Base-by-base conservation (phyloP, 257 asterid species). In the Primulina tabacum region DNA sequence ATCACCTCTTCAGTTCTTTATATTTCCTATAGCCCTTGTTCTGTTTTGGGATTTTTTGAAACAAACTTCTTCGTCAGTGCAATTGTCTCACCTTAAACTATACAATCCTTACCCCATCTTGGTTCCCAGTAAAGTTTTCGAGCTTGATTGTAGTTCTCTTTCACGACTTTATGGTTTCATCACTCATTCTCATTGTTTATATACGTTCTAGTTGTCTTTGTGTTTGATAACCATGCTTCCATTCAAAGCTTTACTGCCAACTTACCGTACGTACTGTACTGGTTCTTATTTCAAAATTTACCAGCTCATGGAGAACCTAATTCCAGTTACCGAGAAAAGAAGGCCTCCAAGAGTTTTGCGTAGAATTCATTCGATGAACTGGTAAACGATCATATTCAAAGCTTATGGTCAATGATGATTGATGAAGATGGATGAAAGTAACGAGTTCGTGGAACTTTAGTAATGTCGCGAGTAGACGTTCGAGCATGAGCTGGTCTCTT, bases 281-380 rank as follows among this genome's bases (percentile, higher is more conserved):
- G 16, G 9, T 12, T 53, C 14, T 58, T n/a, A 2, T 34, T 18
- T 8, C 32, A 20, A 67, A 55, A 43, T 50, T 50, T 0, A 75
- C 80, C 90, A 88, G 97, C 90, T 88, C 2, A 85, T 87, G 94
- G 88, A 90, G 79, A 85, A 80, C 77, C 63, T 86, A 77, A 78
- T 88, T 50, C 97, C 97, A 24, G 88, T 85, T 0, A 76, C 60
- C 17, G 93, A 88, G 80, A 78, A 82, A 74, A 80, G 69, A 78
- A 83, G 81, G 65, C 90, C 91, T 33, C 90, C 82, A 0, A 83
- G 77, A 78, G 68, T 78, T 71, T 72, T 88, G 75, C 79, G 89
- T 57, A 85, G 90, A 65, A 77, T 76, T 53, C 75, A 43, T 5
- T 88, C 95, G 16, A 73, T 76, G 81, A 73, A 65, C 71, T 81